phyloP scores from a whole-genome alignment of 1,284 basidiomycete species.

The Ustilago bromivora region DNA sequence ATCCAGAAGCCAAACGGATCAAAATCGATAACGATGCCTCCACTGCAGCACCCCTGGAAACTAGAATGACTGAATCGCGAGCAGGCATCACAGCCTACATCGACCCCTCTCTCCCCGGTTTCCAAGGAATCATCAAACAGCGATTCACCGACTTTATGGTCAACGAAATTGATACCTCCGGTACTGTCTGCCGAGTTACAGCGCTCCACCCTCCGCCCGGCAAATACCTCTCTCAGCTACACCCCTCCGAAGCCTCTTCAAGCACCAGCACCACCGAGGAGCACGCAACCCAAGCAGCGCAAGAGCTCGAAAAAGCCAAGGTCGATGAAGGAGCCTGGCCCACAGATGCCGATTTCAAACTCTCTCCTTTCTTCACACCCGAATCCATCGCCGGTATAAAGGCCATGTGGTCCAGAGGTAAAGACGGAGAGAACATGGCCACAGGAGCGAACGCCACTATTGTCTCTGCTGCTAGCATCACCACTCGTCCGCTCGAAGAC shows the following conservation, averaged over 20 bases:
- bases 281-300: constrained; percentile 1
- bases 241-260: not conserved
- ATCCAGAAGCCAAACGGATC: not conserved
- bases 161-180: constrained; percentile 52
- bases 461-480: constrained; percentile 36
- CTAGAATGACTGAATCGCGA: constrained; percentile 40
- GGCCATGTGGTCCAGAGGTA: constrained; percentile 31
- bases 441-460: constrained; percentile 39
- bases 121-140: constrained; percentile 67
- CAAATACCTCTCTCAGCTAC: constrained; percentile 28
- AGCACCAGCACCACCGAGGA: not conserved
- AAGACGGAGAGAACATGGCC: constrained; percentile 23
- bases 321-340: constrained; percentile 32
- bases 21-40: constrained; percentile 14
- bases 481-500: constrained; percentile 79
- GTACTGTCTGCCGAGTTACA: constrained; percentile 47
- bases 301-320: not conserved
- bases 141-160: constrained; percentile 66
- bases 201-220: constrained; percentile 51
- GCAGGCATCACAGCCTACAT: constrained; percentile 61
- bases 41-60: constrained; percentile 4
- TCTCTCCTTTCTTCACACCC: constrained; percentile 30
- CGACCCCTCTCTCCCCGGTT: constrained; percentile 47
- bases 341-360: constrained; percentile 23
- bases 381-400: constrained; percentile 27